Evolutionary conservation across 257 asterid genomes (phyloP).

Genomic region (Nicotiana tabacum): DNA sequence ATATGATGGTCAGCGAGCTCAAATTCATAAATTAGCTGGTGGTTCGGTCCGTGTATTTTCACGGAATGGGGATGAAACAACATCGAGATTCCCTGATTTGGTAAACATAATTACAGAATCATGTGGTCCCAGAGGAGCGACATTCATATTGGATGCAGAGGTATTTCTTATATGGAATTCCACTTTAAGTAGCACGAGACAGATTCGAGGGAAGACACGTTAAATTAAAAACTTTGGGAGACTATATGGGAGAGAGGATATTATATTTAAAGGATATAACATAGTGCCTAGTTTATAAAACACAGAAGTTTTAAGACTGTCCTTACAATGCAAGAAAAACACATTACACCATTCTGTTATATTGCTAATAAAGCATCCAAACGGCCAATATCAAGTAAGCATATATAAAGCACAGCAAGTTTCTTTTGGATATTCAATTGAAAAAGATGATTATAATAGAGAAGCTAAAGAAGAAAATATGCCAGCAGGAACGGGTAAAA

Average conservation of each 20-base stretch:
- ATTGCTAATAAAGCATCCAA: too few relatives aligned
- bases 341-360: too few relatives aligned
- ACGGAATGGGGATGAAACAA: constrained; percentile 87
- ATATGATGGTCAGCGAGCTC: constrained; percentile 97
- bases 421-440: too few relatives aligned
- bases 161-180: constrained; percentile 30
- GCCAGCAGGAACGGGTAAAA: too few relatives aligned
- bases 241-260: not conserved
- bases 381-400: too few relatives aligned
- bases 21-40: constrained; percentile 64
- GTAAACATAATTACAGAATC: constrained; percentile 50
- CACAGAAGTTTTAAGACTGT: too few relatives aligned
- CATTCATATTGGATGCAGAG: constrained; percentile 87
- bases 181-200: not conserved
- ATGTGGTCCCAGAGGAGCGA: constrained; percentile 34
- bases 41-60: constrained; percentile 76
- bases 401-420: too few relatives aligned
- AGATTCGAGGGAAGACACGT: not conserved
- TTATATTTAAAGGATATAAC: not conserved
- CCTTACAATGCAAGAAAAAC: too few relatives aligned
- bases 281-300: too few relatives aligned
- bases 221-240: not conserved
- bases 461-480: too few relatives aligned
- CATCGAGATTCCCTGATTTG: constrained; percentile 77
- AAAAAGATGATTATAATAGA: too few relatives aligned